Evolutionary conservation across 768 basidiomycete genomes (phyloP).

Genomic region (Collybiopsis confluens): DNA sequence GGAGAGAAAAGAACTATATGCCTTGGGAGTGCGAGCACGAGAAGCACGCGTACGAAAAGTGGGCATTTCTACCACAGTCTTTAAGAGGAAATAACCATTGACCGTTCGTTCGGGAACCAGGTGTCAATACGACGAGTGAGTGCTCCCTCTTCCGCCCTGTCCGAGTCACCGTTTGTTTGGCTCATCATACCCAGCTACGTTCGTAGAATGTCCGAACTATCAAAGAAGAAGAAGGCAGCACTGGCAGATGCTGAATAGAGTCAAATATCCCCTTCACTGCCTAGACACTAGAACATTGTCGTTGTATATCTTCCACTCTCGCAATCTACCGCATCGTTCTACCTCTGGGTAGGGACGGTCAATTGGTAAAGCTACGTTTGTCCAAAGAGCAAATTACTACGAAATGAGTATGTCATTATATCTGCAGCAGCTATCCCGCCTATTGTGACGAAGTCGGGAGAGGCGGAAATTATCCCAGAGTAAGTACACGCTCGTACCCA

Average conservation of each 20-base stretch:
- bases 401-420: too few species aligned
- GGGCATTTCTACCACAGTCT: conserved; percentile 22
- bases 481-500: too few species aligned
- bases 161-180: background rate
- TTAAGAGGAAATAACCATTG: background rate
- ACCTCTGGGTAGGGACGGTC: too few species aligned
- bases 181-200: conserved; percentile 54
- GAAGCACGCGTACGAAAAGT: conserved; percentile 84
- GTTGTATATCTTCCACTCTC: too few species aligned
- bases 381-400: too few species aligned
- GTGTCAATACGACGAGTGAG: conserved; percentile 95
- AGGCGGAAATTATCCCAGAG: too few species aligned
- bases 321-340: too few species aligned
- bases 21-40: conserved; percentile 96
- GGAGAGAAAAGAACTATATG: conserved; percentile 70
- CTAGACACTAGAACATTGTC: too few species aligned
- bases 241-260: conserved; percentile 33
- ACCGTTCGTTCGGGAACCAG: conserved; percentile 30
- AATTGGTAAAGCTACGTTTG: too few species aligned
- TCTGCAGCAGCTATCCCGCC: too few species aligned
- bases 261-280: too few species aligned
- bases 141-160: conserved; percentile 13
- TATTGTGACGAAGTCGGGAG: too few species aligned
- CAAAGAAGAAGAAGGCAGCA: conserved; percentile 58
- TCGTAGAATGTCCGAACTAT: conserved; percentile 81